A percentile compares a stretch with the other conserved stretches of the same genome.
phyloP scores from a whole-genome alignment of 805 yeast species.

The Candida bentonensis region DNA sequence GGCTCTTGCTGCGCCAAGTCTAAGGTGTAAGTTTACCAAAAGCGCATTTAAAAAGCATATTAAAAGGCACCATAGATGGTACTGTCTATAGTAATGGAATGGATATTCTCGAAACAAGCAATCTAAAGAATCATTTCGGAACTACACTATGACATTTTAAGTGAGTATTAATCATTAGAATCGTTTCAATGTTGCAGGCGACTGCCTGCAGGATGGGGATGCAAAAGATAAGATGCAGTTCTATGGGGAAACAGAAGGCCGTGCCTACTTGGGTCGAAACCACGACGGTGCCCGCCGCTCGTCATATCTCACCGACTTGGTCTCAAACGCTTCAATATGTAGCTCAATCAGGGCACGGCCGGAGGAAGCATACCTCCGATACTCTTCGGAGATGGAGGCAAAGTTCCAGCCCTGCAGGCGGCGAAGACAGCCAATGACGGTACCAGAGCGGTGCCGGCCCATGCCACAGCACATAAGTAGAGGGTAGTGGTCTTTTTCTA shows the following conservation, averaged over 20 bases:
- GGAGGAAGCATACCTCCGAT: constrained; percentile 82
- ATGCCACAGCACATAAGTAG: constrained; percentile 89
- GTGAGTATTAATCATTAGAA: no score
- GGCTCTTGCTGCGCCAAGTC: neutral
- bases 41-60: neutral
- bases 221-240: no score
- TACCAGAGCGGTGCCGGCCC: constrained; percentile 97
- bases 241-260: no score
- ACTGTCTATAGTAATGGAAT: no score
- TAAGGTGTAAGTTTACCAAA: neutral
- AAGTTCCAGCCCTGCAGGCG: constrained; percentile 95
- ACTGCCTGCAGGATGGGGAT: no score
- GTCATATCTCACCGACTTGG: constrained; percentile 21
- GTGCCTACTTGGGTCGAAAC: neutral
- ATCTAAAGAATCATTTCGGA: no score
- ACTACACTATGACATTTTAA: no score
- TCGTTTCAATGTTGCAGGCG: no score
- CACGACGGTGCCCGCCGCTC: neutral
- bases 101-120: no score
- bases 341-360: constrained; percentile 87
- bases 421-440: constrained; percentile 87
- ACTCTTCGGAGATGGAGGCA: constrained; percentile 90
- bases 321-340: constrained; percentile 62
- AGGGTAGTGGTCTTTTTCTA: constrained; percentile 65
- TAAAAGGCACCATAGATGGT: no score